Conservation (phyloP, 179 eudicot species). For the Silene noctiflora region DNA sequence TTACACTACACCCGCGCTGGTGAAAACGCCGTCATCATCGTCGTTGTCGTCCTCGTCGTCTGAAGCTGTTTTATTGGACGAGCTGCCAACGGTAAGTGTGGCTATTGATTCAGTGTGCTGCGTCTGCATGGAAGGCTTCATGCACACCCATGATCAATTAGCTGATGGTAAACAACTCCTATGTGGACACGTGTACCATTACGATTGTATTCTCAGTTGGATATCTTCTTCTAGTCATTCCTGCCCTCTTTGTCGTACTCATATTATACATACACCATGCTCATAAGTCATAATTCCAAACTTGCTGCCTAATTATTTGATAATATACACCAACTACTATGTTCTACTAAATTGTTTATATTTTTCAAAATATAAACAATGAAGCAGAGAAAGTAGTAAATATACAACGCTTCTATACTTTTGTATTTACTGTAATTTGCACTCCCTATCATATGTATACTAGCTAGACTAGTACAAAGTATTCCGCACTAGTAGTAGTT, state of each 20-base stretch:
- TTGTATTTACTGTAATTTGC: no score
- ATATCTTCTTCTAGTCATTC: conserved; percentile 22
- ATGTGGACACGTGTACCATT: conserved; percentile 35
- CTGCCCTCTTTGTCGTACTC: conserved; percentile 34
- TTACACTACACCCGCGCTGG: background rate
- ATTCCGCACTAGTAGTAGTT: no score
- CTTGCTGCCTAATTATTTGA: no score
- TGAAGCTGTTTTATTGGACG: conserved; percentile 1
- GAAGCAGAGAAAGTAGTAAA: no score
- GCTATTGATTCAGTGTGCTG: conserved; percentile 24
- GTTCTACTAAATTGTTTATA: no score
- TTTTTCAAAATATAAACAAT: background rate
- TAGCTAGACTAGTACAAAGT: no score
- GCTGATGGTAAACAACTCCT: conserved; percentile 22
- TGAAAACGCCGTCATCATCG: conserved; percentile 21
- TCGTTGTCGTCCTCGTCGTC: background rate
- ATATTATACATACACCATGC: no score
- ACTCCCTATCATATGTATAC: no score
- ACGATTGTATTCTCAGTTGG: conserved; percentile 31
- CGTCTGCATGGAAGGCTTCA: conserved; percentile 32
- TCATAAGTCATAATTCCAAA: no score
- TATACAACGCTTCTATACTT: no score
- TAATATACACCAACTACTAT: background rate
- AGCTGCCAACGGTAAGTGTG: conserved; percentile 25
- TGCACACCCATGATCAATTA: background rate